Evolutionary conservation across 805 yeast species (phyloP).

Genomic region (Ascoidea rubescens): DNA sequence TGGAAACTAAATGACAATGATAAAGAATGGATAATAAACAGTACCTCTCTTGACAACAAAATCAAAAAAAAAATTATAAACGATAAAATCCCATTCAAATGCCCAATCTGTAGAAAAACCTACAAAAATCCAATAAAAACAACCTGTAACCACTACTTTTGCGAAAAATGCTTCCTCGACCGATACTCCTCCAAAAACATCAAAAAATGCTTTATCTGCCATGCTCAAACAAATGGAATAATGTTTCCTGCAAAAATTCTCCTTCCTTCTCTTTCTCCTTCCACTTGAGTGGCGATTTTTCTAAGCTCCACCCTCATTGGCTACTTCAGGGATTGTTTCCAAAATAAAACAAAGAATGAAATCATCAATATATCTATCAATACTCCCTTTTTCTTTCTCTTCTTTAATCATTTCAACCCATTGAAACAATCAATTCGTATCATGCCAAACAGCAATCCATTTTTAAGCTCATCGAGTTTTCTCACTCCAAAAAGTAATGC

Average conservation of each 20-base stretch:
- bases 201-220: not conserved
- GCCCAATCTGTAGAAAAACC: not conserved
- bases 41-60: not conserved
- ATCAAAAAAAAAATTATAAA: too few species aligned
- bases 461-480: too few species aligned
- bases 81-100: not conserved
- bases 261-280: too few species aligned
- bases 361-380: too few species aligned
- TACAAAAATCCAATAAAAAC: not conserved
- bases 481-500: too few species aligned
- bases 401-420: not conserved
- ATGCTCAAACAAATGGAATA: not conserved
- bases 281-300: too few species aligned
- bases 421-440: too few species aligned
- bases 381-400: too few species aligned
- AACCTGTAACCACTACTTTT: not conserved
- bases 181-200: not conserved
- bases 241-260: not conserved
- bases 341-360: too few species aligned
- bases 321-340: too few species aligned
- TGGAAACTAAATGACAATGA: conserved; percentile 39
- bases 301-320: too few species aligned
- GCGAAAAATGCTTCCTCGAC: not conserved
- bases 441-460: too few species aligned
- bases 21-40: not conserved